phyloP scores from a whole-genome alignment of 768 basidiomycete species.

The Leccinum incarnatum region DNA sequence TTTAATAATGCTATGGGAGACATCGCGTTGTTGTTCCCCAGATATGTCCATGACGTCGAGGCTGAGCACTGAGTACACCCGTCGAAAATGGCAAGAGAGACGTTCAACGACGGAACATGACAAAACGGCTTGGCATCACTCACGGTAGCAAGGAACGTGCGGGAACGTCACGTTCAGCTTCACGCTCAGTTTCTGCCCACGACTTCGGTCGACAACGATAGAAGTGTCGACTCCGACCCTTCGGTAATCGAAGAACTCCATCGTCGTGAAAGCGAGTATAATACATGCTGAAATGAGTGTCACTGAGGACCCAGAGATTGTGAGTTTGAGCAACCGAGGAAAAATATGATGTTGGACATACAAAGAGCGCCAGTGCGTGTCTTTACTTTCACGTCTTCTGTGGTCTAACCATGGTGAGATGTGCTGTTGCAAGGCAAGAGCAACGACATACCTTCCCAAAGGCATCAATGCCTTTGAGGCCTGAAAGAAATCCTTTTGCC shows the following conservation, averaged over 20 bases:
- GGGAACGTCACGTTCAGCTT: conserved; percentile 94
- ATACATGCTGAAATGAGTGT: conserved; percentile 90
- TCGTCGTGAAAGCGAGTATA: conserved; percentile 85
- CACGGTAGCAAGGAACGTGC: conserved; percentile 94
- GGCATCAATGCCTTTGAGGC: conserved; percentile 92
- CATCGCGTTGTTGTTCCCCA: conserved; percentile 89
- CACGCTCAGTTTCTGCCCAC: conserved; percentile 93
- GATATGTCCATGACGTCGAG: conserved; percentile 98
- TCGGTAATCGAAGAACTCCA: conserved; percentile 97
- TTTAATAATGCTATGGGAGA: conserved; percentile 88
- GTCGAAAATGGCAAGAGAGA: conserved; percentile 1
- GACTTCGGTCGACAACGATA: conserved; percentile 89
- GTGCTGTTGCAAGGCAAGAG: conserved; percentile 2
- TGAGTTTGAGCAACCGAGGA: conserved; percentile 6
- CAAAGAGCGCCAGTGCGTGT: conserved; percentile 90
- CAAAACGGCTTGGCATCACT: conserved; percentile 34
- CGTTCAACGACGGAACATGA: not conserved
- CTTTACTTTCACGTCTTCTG: conserved; percentile 99
- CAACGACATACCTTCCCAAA: conserved; percentile 85
- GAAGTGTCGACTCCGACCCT: conserved; percentile 84
- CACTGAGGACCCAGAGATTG: conserved; percentile 47
- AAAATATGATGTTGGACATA: conserved; percentile 39
- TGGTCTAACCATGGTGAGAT: conserved; percentile 59
- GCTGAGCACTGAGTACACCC: conserved; percentile 70
- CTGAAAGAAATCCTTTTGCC: conserved; percentile 75